Evolutionary conservation across 345 rosid species (phyloP).

Genomic region (Rhizophora mangle): DNA sequence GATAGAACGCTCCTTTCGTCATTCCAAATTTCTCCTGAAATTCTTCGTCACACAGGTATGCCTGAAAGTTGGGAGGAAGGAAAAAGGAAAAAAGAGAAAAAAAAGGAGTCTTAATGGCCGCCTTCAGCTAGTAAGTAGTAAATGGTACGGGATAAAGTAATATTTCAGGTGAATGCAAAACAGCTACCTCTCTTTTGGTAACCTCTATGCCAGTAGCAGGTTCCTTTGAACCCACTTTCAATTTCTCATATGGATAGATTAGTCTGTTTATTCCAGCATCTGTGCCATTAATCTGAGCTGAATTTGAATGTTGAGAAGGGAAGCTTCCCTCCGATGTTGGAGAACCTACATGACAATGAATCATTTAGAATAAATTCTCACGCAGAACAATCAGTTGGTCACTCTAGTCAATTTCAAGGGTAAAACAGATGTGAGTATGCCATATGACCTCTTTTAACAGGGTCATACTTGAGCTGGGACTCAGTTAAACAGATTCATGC

Average conservation of each 20-base stretch:
- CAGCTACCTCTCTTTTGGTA: slow-evolving; percentile 64
- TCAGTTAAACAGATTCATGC: background rate
- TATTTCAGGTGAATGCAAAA: background rate
- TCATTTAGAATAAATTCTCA: background rate
- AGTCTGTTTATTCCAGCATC: slow-evolving; percentile 24
- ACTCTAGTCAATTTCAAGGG: no score
- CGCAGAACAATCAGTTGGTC: no score
- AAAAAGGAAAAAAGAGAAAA: background rate
- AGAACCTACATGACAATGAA: slow-evolving; percentile 33
- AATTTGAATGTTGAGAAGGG: slow-evolving; percentile 14
- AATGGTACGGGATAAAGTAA: no score
- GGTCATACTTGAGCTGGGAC: background rate
- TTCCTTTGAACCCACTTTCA: slow-evolving; percentile 49
- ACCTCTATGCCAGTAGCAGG: slow-evolving; percentile 53
- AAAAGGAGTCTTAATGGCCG: no score
- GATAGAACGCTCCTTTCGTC: slow-evolving; percentile 41
- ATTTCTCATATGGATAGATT: slow-evolving; percentile 46
- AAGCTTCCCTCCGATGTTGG: slow-evolving; percentile 21
- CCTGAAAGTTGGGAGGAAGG: slow-evolving; percentile 28
- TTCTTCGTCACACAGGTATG: slow-evolving; percentile 52
- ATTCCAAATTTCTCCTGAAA: slow-evolving; percentile 53
- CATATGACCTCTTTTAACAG: background rate
- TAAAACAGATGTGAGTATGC: background rate
- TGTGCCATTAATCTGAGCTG: slow-evolving; percentile 23
- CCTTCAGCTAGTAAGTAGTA: no score